Conservation (phyloP, 208 protist species). For the Phytomonas sp. region DNA sequence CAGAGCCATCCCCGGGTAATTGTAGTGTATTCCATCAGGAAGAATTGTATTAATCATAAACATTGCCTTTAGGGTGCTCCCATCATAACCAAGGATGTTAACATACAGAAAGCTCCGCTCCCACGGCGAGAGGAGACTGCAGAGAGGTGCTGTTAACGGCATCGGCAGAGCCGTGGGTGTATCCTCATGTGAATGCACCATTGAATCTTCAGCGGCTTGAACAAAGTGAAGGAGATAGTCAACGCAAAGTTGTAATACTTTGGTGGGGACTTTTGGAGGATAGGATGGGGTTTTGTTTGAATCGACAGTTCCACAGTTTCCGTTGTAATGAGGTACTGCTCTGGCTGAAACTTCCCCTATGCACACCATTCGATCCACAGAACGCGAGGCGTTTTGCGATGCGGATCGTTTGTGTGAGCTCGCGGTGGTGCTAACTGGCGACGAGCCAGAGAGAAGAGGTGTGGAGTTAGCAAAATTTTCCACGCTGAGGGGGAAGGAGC, state of each 20-base stretch:
- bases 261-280: not conserved
- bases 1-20: slow-evolving; percentile 28
- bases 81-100: slow-evolving; percentile 27
- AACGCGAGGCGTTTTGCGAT: not conserved
- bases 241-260: slow-evolving; percentile 15
- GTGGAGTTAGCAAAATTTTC: not conserved
- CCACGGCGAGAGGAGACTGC: slow-evolving; percentile 42
- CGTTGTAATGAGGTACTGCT: not conserved
- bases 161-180: slow-evolving; percentile 26
- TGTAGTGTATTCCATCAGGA: slow-evolving; percentile 42
- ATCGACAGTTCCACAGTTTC: not conserved
- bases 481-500: not conserved
- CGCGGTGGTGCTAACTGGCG: not conserved
- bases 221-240: slow-evolving; percentile 23
- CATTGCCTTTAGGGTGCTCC: not conserved
- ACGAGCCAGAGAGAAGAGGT: not conserved
- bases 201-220: slow-evolving; percentile 1
- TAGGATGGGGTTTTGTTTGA: not conserved
- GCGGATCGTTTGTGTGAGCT: not conserved
- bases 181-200: not conserved
- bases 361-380: not conserved
- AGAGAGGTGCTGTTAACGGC: slow-evolving; percentile 48
- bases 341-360: not conserved
- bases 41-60: slow-evolving; percentile 22
- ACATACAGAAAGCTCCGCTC: slow-evolving; percentile 54